phyloP scores from a whole-genome alignment of 495 filamentous ascomycete species.

The Podospora pseudoanserina region DNA sequence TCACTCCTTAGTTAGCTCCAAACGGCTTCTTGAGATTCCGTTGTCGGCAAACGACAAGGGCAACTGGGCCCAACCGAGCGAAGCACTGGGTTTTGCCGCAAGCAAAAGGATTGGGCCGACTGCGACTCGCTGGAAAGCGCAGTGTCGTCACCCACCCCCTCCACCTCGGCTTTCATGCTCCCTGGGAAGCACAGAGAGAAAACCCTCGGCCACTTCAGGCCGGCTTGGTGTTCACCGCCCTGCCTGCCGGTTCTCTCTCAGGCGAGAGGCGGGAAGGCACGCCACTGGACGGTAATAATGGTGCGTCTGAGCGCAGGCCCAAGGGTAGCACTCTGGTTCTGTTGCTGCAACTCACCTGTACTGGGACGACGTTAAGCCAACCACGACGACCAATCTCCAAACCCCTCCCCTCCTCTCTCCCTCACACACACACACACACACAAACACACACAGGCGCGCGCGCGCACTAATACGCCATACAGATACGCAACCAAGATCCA shows the following conservation, averaged over 20 bases:
- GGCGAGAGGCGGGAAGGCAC: slow-evolving; percentile 1
- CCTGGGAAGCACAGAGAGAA: background rate
- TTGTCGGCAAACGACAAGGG: background rate
- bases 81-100: background rate
- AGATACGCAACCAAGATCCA: slow-evolving; percentile 10
- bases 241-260: slow-evolving; percentile 10
- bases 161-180: background rate
- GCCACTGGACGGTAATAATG: slow-evolving; percentile 14
- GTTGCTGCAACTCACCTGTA: slow-evolving; percentile 26
- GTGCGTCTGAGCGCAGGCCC: slow-evolving; percentile 2
- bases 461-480: background rate
- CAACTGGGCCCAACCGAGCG: background rate
- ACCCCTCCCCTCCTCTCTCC: background rate
- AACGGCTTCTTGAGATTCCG: background rate
- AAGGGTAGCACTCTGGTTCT: slow-evolving; percentile 8
- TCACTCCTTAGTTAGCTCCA: background rate
- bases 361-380: slow-evolving; percentile 7
- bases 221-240: background rate
- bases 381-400: background rate
- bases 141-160: background rate
- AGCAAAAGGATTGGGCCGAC: background rate
- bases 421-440: background rate
- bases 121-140: background rate
- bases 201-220: background rate
- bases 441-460: background rate